Evolutionary conservation across 805 yeast genomes (phyloP), one percentile per base, ranked within the genome.

Genomic region (Jamesozyma jinghongensis): DNA sequence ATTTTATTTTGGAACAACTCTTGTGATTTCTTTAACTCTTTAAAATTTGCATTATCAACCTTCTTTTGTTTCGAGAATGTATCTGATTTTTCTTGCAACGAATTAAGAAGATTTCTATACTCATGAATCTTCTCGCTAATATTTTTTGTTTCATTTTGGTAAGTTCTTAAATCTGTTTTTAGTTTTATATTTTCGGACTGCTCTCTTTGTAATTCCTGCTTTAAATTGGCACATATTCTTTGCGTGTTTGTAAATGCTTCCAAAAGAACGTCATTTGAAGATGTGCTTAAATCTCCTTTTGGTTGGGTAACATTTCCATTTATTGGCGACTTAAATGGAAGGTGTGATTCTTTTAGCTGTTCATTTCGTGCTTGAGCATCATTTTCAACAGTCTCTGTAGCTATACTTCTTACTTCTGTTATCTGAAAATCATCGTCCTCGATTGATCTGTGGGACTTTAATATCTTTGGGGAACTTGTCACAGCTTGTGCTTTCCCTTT

Each of bases 241-340:
- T 66, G 70, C 1, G 68, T 64, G 42, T 65, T 66, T 17, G 53
- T 58, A 20, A 67, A 62, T 0, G 70, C 70, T 32, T 65, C 68
- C 29, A 67, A 40, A 18, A 67, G 46, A 18, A 65, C 63, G 45
- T 63, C 69, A 35, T 60, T 59, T 5, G 66, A 57, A 0, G 62
- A 52, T 11, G 52, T 33, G n/a, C 50, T 51, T 17, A 27, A n/a
- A 34, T 34, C 17, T 14, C n/a, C 16, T 8, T 28, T 28, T 28
- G n/a, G n/a, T n/a, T n/a, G n/a, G n/a, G n/a, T n/a, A n/a, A n/a
- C n/a, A n/a, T n/a, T n/a, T n/a, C n/a, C n/a, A n/a, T n/a, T n/a
- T n/a, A n/a, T n/a, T n/a, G n/a, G n/a, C n/a, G n/a, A n/a, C n/a
- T n/a, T n/a, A n/a, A n/a, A n/a, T n/a, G n/a, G n/a, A n/a, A n/a